Evolutionary conservation across 306 rosid genomes (phyloP).

Genomic region (Canavalia ensiformis): DNA sequence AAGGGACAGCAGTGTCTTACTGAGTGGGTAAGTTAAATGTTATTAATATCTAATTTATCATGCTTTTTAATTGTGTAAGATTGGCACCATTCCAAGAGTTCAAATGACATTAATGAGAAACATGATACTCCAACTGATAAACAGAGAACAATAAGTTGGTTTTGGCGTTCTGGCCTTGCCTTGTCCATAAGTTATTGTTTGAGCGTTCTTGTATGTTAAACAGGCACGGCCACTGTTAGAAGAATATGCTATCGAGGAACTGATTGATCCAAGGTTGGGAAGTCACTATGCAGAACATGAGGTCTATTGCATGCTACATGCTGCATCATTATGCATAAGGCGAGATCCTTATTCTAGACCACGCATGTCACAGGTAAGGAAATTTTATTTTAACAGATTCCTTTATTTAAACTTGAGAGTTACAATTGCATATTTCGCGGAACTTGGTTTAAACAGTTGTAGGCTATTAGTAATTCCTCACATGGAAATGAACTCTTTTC

Average conservation of each 20-base stretch:
- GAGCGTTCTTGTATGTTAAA: constrained; percentile 48
- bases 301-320: constrained; percentile 91
- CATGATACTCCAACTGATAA: constrained; percentile 8
- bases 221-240: constrained; percentile 92
- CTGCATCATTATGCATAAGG: constrained; percentile 90
- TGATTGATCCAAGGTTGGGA: constrained; percentile 89
- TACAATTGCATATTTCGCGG: neutral
- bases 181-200: constrained; percentile 42
- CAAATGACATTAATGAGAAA: constrained; percentile 24
- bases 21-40: constrained; percentile 80
- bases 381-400: neutral
- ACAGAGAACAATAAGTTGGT: neutral
- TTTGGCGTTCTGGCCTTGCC: constrained; percentile 25
- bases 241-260: constrained; percentile 79
- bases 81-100: constrained; percentile 26
- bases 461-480: neutral
- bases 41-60: neutral
- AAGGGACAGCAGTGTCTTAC: constrained; percentile 99
- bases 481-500: neutral
- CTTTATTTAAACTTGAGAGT: neutral
- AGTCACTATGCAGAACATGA: constrained; percentile 79
- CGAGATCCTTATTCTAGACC: constrained; percentile 95
- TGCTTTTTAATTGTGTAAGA: neutral
- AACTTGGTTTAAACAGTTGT: neutral
- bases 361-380: constrained; percentile 91